These are phyloP conservation scores for Vitis cinerea DNA, from an alignment of 164 flowering plant species.

Conservation along the genomic window DNA sequence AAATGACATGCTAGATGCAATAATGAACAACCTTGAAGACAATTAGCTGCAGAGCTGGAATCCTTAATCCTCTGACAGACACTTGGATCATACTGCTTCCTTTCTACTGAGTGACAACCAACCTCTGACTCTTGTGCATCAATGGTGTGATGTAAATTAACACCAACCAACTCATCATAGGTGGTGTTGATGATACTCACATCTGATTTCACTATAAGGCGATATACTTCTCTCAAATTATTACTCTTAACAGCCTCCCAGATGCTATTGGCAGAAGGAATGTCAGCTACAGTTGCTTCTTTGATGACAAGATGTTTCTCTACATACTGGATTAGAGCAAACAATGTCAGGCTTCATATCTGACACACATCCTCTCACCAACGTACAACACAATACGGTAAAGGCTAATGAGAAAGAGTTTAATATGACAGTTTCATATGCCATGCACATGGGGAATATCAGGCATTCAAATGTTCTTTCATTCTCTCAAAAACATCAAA, in stretches of 20 bases:
- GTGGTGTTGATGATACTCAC: slow-evolving; percentile 47
- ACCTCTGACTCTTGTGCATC: slow-evolving; percentile 25
- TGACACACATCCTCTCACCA: neutral
- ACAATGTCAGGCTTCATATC: slow-evolving; percentile 4
- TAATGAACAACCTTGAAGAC: slow-evolving; percentile 78
- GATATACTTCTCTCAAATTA: slow-evolving; percentile 64
- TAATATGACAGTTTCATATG: neutral
- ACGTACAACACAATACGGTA: neutral
- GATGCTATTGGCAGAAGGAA: slow-evolving; percentile 36
- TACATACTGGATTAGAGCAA: slow-evolving; percentile 56
- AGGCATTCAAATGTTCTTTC: neutral
- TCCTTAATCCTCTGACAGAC: slow-evolving; percentile 44
- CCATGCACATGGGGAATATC: neutral
- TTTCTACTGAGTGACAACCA: slow-evolving; percentile 1
- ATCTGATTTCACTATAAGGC: slow-evolving; percentile 58
- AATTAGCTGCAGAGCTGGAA: slow-evolving; percentile 42
- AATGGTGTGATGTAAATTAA: slow-evolving; percentile 29
- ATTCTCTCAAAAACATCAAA: neutral
- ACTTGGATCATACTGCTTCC: slow-evolving; percentile 39
- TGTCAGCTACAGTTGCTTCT: slow-evolving; percentile 25
- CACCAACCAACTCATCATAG: slow-evolving; percentile 48
- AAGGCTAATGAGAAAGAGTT: neutral
- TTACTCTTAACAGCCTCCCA: slow-evolving; percentile 81
- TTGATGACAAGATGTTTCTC: slow-evolving; percentile 57
- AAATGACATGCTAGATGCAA: slow-evolving; percentile 80